Conservation (phyloP, 2,329 filamentous ascomycete genomes). For the Decorospora gaudefroyi region DNA sequence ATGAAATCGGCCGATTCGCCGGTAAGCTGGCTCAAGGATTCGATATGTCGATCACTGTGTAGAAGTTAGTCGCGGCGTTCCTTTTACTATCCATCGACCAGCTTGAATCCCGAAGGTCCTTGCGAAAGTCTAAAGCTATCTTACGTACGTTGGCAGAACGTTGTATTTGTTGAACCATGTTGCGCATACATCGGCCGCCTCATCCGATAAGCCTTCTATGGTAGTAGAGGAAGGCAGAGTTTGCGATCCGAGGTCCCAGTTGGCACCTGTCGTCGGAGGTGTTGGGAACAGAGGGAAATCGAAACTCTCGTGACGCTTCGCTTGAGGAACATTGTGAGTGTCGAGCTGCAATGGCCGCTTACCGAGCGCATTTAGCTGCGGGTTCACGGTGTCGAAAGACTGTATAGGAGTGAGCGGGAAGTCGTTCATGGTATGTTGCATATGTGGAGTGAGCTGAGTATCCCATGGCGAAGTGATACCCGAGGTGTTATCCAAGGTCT, state of each 20-base stretch:
- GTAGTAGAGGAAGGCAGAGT: constrained; percentile 27
- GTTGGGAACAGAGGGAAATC: constrained; percentile 34
- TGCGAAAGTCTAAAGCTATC: too few relatives aligned
- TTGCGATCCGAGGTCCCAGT: constrained; percentile 33
- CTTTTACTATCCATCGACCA: neutral
- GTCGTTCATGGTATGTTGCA: constrained; percentile 24
- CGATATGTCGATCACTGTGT: constrained; percentile 43
- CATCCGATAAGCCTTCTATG: constrained; percentile 40
- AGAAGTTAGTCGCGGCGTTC: neutral
- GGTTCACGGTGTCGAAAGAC: constrained; percentile 34
- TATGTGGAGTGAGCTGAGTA: constrained; percentile 30
- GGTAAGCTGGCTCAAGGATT: constrained; percentile 45
- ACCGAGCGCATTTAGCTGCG: constrained; percentile 27
- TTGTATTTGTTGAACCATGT: constrained; percentile 48
- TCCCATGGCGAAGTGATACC: constrained; percentile 32
- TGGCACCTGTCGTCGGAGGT: constrained; percentile 27
- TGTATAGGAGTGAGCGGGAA: constrained; percentile 36
- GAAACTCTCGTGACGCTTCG: constrained; percentile 40
- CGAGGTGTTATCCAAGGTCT: constrained; percentile 44
- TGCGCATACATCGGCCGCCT: constrained; percentile 46
- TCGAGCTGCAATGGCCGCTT: constrained; percentile 43
- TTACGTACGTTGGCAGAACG: constrained; percentile 36
- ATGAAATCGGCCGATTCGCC: constrained; percentile 41
- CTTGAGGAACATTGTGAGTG: constrained; percentile 37
- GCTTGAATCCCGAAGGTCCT: too few relatives aligned